Percentiles rank a stretch among this genome's conserved stretches.
Conservation (phyloP, 2,329 filamentous ascomycete genomes). For the Colletotrichum higginsianum region DNA sequence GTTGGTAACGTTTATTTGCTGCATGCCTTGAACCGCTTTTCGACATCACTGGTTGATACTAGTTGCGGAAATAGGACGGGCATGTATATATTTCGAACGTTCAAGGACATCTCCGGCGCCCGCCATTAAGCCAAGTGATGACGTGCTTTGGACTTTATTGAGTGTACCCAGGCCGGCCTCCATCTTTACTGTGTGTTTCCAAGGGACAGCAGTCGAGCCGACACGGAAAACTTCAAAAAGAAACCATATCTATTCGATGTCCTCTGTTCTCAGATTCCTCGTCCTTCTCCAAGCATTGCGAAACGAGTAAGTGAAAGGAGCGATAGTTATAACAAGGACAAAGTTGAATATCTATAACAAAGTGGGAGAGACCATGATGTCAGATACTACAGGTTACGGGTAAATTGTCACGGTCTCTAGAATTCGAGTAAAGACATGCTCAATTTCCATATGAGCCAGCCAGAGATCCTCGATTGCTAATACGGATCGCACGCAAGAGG, state of each 20-base stretch:
- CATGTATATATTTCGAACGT: neutral
- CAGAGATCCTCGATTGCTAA: neutral
- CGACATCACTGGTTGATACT: neutral
- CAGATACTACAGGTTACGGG: neutral
- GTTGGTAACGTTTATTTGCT: too few species aligned
- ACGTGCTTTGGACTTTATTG: neutral
- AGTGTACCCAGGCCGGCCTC: neutral
- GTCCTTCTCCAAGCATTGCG: neutral
- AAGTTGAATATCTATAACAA: neutral
- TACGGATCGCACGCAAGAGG: neutral
- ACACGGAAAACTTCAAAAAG: neutral
- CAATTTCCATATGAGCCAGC: neutral
- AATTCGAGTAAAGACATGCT: too few species aligned
- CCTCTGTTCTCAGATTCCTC: neutral
- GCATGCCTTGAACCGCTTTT: too few species aligned
- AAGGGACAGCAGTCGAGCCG: neutral
- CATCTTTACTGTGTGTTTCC: neutral
- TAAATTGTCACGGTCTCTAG: neutral
- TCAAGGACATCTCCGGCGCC: too few species aligned
- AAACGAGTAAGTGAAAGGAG: neutral
- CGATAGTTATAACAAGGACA: neutral
- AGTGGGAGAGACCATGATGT: neutral
- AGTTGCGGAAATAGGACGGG: neutral
- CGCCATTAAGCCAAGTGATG: conserved; percentile 3
- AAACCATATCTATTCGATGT: neutral